A percentile compares a stretch with the other conserved stretches of the same genome.
Evolutionary conservation across 2,329 filamentous ascomycete genomes (phyloP).

Genomic region (Neoascochyta sp.): DNA sequence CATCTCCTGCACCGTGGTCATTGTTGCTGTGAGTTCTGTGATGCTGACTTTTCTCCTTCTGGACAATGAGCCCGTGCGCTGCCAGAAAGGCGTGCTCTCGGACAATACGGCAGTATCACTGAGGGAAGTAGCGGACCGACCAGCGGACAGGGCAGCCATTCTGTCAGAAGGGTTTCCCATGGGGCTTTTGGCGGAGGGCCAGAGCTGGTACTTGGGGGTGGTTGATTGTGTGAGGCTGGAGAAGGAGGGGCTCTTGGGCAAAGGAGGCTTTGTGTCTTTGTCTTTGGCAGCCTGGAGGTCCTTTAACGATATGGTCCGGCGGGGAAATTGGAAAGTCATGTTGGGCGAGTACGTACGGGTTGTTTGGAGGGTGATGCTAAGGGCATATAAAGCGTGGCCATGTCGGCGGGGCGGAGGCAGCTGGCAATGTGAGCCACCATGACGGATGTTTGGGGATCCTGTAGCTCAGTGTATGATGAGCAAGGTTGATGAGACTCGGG

Average conservation of each 20-base stretch:
- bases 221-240: constrained; percentile 20
- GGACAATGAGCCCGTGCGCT: constrained; percentile 37
- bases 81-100: constrained; percentile 34
- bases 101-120: constrained; percentile 38
- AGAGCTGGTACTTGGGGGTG: constrained; percentile 35
- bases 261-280: constrained; percentile 11
- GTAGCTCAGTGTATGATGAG: constrained; percentile 34
- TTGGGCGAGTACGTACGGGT: constrained; percentile 28
- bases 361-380: constrained; percentile 33
- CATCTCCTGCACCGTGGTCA: constrained; percentile 40
- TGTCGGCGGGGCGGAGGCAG: constrained; percentile 38
- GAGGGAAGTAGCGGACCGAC: constrained; percentile 39
- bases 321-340: constrained; percentile 34
- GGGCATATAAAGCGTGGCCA: constrained; percentile 38
- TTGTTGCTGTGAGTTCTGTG: constrained; percentile 37
- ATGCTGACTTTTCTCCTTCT: constrained; percentile 42
- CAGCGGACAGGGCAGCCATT: constrained; percentile 35
- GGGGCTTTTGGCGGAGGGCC: constrained; percentile 34
- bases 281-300: constrained; percentile 31
- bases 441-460: constrained; percentile 34
- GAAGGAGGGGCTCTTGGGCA: constrained; percentile 30
- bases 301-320: constrained; percentile 35
- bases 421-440: constrained; percentile 46
- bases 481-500: constrained; percentile 42
- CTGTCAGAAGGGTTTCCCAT: constrained; percentile 30